phyloP scores from a whole-genome alignment of 805 yeast genomes.

The Teunomyces aglyptinius region DNA sequence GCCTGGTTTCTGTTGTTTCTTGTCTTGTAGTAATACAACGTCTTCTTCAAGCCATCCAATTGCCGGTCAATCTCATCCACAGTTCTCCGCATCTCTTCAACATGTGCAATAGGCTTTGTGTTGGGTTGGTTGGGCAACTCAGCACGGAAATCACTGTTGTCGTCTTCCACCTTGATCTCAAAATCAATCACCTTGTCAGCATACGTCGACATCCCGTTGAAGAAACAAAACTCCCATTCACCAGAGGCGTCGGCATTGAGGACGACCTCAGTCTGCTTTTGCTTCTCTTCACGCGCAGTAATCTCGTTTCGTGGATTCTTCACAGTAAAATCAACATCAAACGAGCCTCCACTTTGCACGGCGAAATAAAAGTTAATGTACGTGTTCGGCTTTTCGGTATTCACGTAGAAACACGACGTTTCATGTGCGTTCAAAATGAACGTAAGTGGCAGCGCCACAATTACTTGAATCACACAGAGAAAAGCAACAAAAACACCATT shows the following conservation, averaged over 20 bases:
- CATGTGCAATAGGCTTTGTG: slow-evolving; percentile 49
- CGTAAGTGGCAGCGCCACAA: slow-evolving; percentile 60
- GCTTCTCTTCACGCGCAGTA: slow-evolving; percentile 54
- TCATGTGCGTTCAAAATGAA: slow-evolving; percentile 76
- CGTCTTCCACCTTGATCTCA: slow-evolving; percentile 61
- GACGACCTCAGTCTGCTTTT: slow-evolving; percentile 77
- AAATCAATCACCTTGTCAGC: slow-evolving; percentile 84
- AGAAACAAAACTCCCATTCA: slow-evolving; percentile 85
- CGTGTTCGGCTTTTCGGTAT: slow-evolving; percentile 57
- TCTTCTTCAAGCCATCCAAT: slow-evolving; percentile 52
- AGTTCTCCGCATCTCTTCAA: slow-evolving; percentile 51
- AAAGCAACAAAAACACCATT: slow-evolving; percentile 1
- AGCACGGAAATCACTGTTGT: slow-evolving; percentile 47
- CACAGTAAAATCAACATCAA: slow-evolving; percentile 72
- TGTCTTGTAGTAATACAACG: slow-evolving; percentile 79
- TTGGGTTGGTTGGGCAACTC: slow-evolving; percentile 55
- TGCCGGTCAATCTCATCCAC: slow-evolving; percentile 60
- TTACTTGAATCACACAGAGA: slow-evolving; percentile 14
- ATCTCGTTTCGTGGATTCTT: slow-evolving; percentile 56
- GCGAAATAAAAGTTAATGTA: slow-evolving; percentile 77
- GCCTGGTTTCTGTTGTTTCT: slow-evolving; percentile 91
- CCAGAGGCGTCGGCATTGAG: slow-evolving; percentile 66
- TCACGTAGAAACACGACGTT: slow-evolving; percentile 65
- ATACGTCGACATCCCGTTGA: slow-evolving; percentile 75
- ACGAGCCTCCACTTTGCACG: slow-evolving; percentile 76